These are phyloP conservation scores for Nitzschia sp. DNA, from an alignment of 108 stramenopile species.

Conservation along the genomic window DNA sequence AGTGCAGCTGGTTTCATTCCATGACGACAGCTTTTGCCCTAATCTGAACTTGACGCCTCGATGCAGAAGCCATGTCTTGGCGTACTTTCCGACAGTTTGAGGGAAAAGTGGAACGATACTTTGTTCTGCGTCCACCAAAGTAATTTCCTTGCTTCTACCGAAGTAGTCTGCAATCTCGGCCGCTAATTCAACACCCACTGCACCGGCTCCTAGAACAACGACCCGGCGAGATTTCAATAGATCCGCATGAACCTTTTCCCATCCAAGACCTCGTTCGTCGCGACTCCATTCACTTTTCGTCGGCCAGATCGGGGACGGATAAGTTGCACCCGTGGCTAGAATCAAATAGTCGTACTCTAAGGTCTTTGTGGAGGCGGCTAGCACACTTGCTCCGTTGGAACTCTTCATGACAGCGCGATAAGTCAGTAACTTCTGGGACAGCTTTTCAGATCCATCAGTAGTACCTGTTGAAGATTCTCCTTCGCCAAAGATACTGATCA, in stretches of 20 bases:
- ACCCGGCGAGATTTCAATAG: conserved; percentile 4
- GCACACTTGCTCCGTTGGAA: neutral
- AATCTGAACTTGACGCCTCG: conserved; percentile 12
- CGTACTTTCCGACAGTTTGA: conserved; percentile 5
- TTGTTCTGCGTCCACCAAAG: conserved; percentile 13
- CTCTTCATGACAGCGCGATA: neutral
- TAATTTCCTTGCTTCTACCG: conserved; percentile 8
- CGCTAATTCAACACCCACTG: conserved; percentile 36
- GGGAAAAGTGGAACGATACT: conserved; percentile 25
- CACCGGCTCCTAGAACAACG: conserved; percentile 31
- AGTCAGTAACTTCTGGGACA: conserved; percentile 22
- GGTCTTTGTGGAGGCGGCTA: neutral
- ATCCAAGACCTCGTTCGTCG: conserved; percentile 1
- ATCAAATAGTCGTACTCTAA: conserved; percentile 33
- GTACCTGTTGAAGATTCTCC: neutral
- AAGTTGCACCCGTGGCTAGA: conserved; percentile 31
- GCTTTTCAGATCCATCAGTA: too few species aligned
- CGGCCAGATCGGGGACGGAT: conserved; percentile 18
- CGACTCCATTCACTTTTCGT: neutral
- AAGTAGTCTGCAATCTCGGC: conserved; percentile 33
- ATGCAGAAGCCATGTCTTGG: conserved; percentile 1
- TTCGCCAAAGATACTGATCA: conserved; percentile 5
- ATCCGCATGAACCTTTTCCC: conserved; percentile 4
- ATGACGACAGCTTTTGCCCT: conserved; percentile 15
- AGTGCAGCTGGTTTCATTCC: conserved; percentile 24